Conservation (phyloP, 352 stramenopile species). For the Pythium phragmitis region DNA sequence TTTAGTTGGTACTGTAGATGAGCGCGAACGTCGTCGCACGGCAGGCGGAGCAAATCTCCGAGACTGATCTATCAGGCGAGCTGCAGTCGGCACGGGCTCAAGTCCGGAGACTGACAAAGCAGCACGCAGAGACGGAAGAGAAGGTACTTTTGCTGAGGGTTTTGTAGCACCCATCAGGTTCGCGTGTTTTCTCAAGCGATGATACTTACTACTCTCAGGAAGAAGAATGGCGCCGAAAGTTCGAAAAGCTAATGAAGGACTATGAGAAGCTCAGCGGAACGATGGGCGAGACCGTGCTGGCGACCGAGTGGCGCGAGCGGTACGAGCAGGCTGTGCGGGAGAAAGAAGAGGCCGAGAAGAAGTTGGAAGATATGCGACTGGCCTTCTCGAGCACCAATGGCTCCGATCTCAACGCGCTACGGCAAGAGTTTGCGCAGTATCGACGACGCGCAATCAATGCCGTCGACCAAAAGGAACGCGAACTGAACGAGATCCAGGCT, state of each 20-base stretch:
- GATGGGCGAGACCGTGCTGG: constrained; percentile 82
- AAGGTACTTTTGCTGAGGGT: constrained; percentile 36
- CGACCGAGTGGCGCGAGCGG: constrained; percentile 83
- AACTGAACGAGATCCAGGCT: constrained; percentile 66
- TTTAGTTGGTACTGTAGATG: constrained; percentile 44
- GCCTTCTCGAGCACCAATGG: constrained; percentile 30
- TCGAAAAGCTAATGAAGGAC: constrained; percentile 83
- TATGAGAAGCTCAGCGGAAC: constrained; percentile 85
- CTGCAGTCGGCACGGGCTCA: constrained; percentile 72
- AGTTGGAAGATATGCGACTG: constrained; percentile 61
- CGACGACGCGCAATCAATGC: constrained; percentile 73
- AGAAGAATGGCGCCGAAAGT: constrained; percentile 79
- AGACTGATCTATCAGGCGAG: constrained; percentile 68
- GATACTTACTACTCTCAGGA: constrained; percentile 38
- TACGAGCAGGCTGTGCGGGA: constrained; percentile 77
- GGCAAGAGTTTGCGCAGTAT: constrained; percentile 80
- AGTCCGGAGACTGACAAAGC: constrained; percentile 72
- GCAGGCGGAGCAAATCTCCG: constrained; percentile 77
- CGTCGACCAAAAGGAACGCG: constrained; percentile 82
- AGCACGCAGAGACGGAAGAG: constrained; percentile 73
- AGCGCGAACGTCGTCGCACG: constrained; percentile 70
- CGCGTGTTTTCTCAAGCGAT: background rate
- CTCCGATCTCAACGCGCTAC: constrained; percentile 63
- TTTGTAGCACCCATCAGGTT: background rate
- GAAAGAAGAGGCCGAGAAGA: constrained; percentile 76